A percentile compares a stretch with the other conserved stretches of the same genome.
Evolutionary conservation across 345 rosid genomes (phyloP).

Genomic region (Carallia brachiata): DNA sequence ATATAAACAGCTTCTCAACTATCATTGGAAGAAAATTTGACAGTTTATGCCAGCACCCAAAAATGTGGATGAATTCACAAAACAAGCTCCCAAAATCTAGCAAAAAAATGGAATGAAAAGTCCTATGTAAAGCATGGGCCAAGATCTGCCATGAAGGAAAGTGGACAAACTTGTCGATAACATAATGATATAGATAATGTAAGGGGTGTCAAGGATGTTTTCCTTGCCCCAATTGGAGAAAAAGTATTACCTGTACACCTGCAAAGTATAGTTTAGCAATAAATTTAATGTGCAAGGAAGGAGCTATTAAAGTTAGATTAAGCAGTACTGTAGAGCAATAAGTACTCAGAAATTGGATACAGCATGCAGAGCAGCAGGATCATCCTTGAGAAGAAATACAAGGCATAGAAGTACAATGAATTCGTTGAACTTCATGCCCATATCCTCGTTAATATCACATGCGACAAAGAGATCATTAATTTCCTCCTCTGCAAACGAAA

Average conservation of each 20-base stretch:
- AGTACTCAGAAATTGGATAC: conserved; percentile 39
- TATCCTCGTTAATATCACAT: conserved; percentile 76
- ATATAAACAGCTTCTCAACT: background rate
- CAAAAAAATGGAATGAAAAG: background rate
- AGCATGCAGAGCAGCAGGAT: conserved; percentile 50
- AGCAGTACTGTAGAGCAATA: background rate
- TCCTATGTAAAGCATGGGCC: background rate
- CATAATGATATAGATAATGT: too few relatives aligned
- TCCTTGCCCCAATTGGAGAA: background rate
- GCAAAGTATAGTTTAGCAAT: background rate
- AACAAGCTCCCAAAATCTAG: background rate
- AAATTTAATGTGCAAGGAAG: conserved; percentile 2
- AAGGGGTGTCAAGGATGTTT: too few relatives aligned
- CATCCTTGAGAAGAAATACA: conserved; percentile 77
- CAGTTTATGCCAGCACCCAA: background rate
- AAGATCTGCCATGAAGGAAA: background rate
- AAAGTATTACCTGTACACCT: too few relatives aligned
- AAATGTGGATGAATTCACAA: background rate
- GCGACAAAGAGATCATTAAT: conserved; percentile 70
- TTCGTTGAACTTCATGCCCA: conserved; percentile 81
- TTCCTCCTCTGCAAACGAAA: conserved; percentile 78
- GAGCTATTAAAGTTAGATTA: background rate
- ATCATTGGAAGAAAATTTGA: background rate
- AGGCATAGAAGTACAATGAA: conserved; percentile 93
- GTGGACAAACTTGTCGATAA: too few relatives aligned